Evolutionary conservation across 2,329 filamentous ascomycete genomes (phyloP).

Genomic region (Furcasterigmium sp.): DNA sequence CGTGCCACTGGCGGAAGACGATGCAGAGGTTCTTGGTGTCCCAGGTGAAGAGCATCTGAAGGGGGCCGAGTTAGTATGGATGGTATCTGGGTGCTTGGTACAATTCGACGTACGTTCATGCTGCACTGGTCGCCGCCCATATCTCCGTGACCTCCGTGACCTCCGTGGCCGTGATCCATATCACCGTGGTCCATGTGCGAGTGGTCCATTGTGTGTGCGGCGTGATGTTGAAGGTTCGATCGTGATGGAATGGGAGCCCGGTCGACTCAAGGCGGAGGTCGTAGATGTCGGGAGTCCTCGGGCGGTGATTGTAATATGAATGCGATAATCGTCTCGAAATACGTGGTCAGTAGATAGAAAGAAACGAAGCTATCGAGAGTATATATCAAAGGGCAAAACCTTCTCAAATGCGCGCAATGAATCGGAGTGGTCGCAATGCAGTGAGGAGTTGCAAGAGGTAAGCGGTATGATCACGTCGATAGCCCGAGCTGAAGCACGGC

Average conservation of each 20-base stretch:
- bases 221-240: background rate
- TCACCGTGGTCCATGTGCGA: slow-evolving; percentile 35
- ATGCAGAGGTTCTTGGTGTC: slow-evolving; percentile 91
- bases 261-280: too few relatives aligned
- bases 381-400: slow-evolving; percentile 19
- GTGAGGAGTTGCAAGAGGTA: too few relatives aligned
- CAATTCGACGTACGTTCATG: slow-evolving; percentile 69
- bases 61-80: too few relatives aligned
- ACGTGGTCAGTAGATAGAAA: background rate
- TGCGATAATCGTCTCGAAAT: background rate
- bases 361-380: background rate
- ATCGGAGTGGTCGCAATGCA: slow-evolving; percentile 4
- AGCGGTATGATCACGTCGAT: too few relatives aligned
- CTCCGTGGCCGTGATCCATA: slow-evolving; percentile 39
- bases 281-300: too few relatives aligned
- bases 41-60: slow-evolving; percentile 99
- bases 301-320: too few relatives aligned
- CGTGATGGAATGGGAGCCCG: too few relatives aligned
- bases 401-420: slow-evolving; percentile 35
- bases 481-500: too few relatives aligned
- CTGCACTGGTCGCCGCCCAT: slow-evolving; percentile 69
- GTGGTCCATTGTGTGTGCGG: slow-evolving; percentile 33
- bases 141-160: slow-evolving; percentile 48
- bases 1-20: slow-evolving; percentile 86
- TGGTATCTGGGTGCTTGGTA: too few relatives aligned